Percentiles rank a stretch among this genome's conserved stretches.
Evolutionary conservation across 306 rosid species (phyloP).

Genomic region (Vicia villosa): DNA sequence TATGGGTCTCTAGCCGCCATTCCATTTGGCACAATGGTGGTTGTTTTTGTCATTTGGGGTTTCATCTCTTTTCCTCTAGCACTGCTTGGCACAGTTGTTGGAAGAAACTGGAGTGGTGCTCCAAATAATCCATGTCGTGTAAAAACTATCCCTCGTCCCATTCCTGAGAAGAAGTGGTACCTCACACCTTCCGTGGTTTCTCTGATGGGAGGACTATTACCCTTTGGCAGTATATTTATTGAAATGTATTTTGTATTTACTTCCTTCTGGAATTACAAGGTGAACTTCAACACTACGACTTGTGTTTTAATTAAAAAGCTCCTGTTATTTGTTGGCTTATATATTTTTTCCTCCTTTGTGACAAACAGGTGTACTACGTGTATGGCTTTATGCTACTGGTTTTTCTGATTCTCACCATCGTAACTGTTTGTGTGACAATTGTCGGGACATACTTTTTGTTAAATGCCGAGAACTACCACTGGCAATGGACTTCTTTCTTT

Average conservation of each 20-base stretch:
- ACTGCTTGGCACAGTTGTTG: constrained; percentile 98
- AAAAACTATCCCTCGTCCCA: constrained; percentile 98
- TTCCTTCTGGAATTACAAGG: constrained; percentile 98
- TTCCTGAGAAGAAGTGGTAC: constrained; percentile 99
- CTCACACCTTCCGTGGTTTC: constrained; percentile 96
- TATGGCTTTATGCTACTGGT: constrained; percentile 98
- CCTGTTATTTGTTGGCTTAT: constrained; percentile 22
- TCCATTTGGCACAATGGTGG: constrained; percentile 97
- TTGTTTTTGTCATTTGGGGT: constrained; percentile 97
- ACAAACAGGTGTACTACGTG: constrained; percentile 93
- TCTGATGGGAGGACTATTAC: constrained; percentile 98
- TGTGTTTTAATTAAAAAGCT: constrained; percentile 5
- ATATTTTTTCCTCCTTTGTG: constrained; percentile 39
- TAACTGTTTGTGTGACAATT: constrained; percentile 96
- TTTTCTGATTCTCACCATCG: constrained; percentile 84
- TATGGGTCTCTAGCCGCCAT: constrained; percentile 98
- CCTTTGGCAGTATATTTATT: constrained; percentile 97
- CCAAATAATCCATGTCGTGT: constrained; percentile 98
- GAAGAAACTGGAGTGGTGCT: constrained; percentile 98
- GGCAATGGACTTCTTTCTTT: constrained; percentile 99
- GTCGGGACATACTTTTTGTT: constrained; percentile 97
- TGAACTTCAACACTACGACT: constrained; percentile 32
- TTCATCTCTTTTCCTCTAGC: constrained; percentile 97
- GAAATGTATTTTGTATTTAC: constrained; percentile 99
- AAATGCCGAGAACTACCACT: constrained; percentile 98